phyloP scores from a whole-genome alignment of 177 flowering plant genomes.

The Vitis hybrid region DNA sequence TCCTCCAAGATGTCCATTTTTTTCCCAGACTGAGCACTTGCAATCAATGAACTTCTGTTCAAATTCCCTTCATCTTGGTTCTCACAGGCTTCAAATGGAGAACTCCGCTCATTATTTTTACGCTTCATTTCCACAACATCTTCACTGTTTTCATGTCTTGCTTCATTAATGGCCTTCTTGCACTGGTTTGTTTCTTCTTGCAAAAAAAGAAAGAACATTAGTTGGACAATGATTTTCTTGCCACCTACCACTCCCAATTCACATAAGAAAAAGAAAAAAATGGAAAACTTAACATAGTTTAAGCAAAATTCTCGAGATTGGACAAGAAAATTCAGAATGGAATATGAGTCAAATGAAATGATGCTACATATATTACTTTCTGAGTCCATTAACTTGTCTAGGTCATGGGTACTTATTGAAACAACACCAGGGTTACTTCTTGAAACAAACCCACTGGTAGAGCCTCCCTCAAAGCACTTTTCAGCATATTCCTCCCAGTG shows the following conservation, averaged over 20 bases:
- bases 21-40: not conserved
- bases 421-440: not conserved
- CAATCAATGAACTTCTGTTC: not conserved
- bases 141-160: not conserved
- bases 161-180: conserved; percentile 1
- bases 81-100: conserved; percentile 2
- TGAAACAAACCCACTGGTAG: not conserved
- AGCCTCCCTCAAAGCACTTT: conserved; percentile 21
- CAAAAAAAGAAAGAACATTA: not conserved
- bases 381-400: not conserved
- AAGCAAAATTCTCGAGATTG: not conserved
- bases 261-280: too few relatives aligned
- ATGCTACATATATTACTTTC: not conserved
- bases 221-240: not conserved
- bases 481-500: conserved; percentile 46
- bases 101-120: not conserved
- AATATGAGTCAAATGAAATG: not conserved
- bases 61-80: not conserved
- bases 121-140: not conserved
- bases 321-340: not conserved
- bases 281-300: not conserved
- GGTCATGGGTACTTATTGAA: not conserved
- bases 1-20: not conserved
- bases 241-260: not conserved
- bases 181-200: not conserved